These are phyloP conservation scores for Micractinium sp. DNA, from an alignment of 139 green algal genomes.

Conservation along the genomic window DNA sequence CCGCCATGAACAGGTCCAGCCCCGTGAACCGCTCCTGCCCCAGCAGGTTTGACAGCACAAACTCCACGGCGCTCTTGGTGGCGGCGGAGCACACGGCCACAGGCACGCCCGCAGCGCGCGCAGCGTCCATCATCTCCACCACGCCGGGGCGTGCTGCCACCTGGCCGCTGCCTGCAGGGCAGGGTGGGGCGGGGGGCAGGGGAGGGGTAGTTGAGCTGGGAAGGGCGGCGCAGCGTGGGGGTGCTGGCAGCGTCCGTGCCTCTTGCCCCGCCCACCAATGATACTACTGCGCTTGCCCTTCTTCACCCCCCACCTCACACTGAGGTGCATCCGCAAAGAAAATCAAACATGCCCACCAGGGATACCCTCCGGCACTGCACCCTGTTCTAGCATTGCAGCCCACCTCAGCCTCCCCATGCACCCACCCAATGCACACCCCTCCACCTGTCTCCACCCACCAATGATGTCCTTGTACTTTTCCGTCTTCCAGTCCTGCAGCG, in stretches of 20 bases:
- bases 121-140: slow-evolving; percentile 86
- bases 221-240: too few species aligned
- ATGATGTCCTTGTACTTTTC: slow-evolving; percentile 76
- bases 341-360: too few species aligned
- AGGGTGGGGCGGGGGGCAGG: neutral
- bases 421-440: too few species aligned
- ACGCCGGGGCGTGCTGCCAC: slow-evolving; percentile 74
- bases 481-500: slow-evolving; percentile 88
- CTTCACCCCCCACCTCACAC: too few species aligned
- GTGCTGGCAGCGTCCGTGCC: too few species aligned
- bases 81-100: slow-evolving; percentile 90
- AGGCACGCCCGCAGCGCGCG: slow-evolving; percentile 61
- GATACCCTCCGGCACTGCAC: too few species aligned
- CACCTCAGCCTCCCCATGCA: too few species aligned
- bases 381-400: too few species aligned
- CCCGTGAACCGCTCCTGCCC: slow-evolving; percentile 76
- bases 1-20: slow-evolving; percentile 90
- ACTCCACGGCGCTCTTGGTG: slow-evolving; percentile 87
- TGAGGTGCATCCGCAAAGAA: too few species aligned
- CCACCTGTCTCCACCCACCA: slow-evolving; percentile 35
- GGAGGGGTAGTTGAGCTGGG: neutral
- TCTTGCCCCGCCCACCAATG: too few species aligned
- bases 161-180: slow-evolving; percentile 53
- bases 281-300: too few species aligned
- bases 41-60: slow-evolving; percentile 80